Conservation (phyloP, 805 yeast species). For the Dipodascopsis uninucleata region DNA sequence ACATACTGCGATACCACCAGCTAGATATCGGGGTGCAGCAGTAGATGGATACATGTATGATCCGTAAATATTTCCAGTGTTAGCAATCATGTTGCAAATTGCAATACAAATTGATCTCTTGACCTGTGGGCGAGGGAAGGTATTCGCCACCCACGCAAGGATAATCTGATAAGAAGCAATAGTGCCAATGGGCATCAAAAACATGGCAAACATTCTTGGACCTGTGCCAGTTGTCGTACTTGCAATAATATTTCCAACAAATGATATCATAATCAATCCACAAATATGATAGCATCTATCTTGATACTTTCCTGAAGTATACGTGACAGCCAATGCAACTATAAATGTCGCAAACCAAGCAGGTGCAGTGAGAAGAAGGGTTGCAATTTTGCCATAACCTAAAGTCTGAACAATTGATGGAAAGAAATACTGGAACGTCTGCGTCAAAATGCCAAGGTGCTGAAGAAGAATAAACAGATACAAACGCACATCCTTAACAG, state of each 20-base stretch:
- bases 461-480: slow-evolving; percentile 19
- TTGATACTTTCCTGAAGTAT: slow-evolving; percentile 17
- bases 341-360: slow-evolving; percentile 54
- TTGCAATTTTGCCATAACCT: slow-evolving; percentile 46
- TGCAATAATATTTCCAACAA: slow-evolving; percentile 12
- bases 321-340: slow-evolving; percentile 41
- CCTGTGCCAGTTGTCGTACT: slow-evolving; percentile 11
- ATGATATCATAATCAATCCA: slow-evolving; percentile 1
- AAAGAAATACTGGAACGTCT: slow-evolving; percentile 49
- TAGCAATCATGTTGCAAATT: slow-evolving; percentile 16
- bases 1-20: slow-evolving; percentile 20
- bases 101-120: slow-evolving; percentile 20
- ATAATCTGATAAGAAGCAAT: slow-evolving; percentile 17
- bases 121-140: slow-evolving; percentile 19
- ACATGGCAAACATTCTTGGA: slow-evolving; percentile 16
- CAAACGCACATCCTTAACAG: slow-evolving; percentile 22
- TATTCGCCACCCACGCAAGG: slow-evolving; percentile 18
- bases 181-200: slow-evolving; percentile 19
- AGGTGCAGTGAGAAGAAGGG: slow-evolving; percentile 58
- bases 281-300: slow-evolving; percentile 22
- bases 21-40: slow-evolving; percentile 16
- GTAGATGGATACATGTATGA: slow-evolving; percentile 10
- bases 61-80: slow-evolving; percentile 15
- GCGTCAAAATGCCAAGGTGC: slow-evolving; percentile 20
- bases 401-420: slow-evolving; percentile 56